phyloP scores from a whole-genome alignment of 148 eudicot genomes.

The Cornus controversa region DNA sequence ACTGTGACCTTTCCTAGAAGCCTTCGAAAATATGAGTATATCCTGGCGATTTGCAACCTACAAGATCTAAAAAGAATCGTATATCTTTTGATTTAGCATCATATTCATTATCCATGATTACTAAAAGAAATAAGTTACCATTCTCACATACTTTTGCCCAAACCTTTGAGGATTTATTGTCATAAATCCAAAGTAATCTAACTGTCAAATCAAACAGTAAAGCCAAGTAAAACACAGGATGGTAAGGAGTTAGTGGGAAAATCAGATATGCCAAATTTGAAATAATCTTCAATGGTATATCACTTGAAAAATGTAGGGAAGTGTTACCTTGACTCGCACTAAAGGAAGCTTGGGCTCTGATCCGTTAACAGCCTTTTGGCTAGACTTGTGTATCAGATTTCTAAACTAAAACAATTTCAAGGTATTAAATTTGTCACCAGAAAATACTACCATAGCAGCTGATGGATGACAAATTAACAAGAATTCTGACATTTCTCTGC shows the following conservation, averaged over 20 bases:
- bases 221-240: background rate
- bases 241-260: background rate
- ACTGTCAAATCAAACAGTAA: conserved; percentile 45
- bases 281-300: background rate
- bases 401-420: conserved; percentile 86
- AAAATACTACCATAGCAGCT: too few relatives aligned
- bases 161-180: too few relatives aligned
- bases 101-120: too few relatives aligned
- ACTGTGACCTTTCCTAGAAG: conserved; percentile 57
- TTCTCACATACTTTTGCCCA: too few relatives aligned
- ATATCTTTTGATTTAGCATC: conserved; percentile 1
- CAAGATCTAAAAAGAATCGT: conserved; percentile 22
- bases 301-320: conserved; percentile 3
- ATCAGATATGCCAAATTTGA: background rate
- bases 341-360: conserved; percentile 77
- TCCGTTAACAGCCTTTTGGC: conserved; percentile 41
- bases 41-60: conserved; percentile 99
- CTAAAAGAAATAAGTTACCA: too few relatives aligned
- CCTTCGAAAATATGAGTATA: conserved; percentile 91
- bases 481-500: too few relatives aligned
- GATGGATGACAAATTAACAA: too few relatives aligned
- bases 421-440: too few relatives aligned
- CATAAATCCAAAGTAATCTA: conserved; percentile 90
- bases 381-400: conserved; percentile 73
- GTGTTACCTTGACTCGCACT: conserved; percentile 82